Evolutionary conservation across 352 stramenopile species (phyloP).

Genomic region (Blastocystis hominis): DNA sequence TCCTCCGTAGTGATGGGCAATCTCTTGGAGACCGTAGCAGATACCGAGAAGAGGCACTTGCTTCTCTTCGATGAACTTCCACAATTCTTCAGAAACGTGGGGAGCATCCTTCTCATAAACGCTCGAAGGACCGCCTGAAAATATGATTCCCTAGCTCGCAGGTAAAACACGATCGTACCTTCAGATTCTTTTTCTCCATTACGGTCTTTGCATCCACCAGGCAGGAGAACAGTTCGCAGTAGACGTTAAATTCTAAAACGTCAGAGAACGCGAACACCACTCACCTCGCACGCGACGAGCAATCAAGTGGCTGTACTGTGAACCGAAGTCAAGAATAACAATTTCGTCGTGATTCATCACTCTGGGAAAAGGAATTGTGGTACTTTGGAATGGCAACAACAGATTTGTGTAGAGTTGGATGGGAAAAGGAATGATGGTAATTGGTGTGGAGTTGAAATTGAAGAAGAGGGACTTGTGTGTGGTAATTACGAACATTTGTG

Average conservation of each 20-base stretch:
- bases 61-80: constrained; percentile 86
- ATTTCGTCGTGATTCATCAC: constrained; percentile 78
- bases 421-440: too few relatives aligned
- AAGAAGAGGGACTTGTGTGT: too few relatives aligned
- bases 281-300: constrained; percentile 82
- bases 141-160: constrained; percentile 86
- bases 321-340: constrained; percentile 97
- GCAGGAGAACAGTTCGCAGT: constrained; percentile 97
- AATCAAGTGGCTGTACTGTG: constrained; percentile 98
- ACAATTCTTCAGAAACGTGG: constrained; percentile 83
- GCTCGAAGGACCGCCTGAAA: constrained; percentile 86
- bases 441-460: too few relatives aligned
- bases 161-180: constrained; percentile 62
- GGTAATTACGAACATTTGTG: too few relatives aligned
- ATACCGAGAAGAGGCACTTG: constrained; percentile 93
- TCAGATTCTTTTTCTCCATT: constrained; percentile 53
- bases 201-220: constrained; percentile 82
- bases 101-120: constrained; percentile 89
- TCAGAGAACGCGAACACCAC: not conserved
- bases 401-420: too few relatives aligned
- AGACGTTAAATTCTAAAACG: constrained; percentile 85
- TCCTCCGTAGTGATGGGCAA: constrained; percentile 87
- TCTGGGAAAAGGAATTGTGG: too few relatives aligned
- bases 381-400: too few relatives aligned
- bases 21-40: constrained; percentile 86